phyloP scores from a whole-genome alignment of 2,329 filamentous ascomycete species.

The Fusarium sp. region DNA sequence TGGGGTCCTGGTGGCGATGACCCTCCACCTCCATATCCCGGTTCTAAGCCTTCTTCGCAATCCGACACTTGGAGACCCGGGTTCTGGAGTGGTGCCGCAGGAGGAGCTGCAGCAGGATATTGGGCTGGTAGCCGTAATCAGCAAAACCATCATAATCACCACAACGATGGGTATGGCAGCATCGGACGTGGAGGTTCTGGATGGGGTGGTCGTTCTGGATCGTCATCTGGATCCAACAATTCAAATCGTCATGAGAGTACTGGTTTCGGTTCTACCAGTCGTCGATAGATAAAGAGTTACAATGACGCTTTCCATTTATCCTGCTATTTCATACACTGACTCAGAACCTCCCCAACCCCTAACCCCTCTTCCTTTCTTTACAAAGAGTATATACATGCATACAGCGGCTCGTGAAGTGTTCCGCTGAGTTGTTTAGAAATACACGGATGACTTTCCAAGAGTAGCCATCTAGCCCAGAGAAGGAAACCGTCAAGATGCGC shows the following conservation, averaged over 20 bases:
- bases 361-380: conserved; percentile 24
- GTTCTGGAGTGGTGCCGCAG: conserved; percentile 76
- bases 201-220: conserved; percentile 43
- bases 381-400: conserved; percentile 41
- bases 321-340: conserved; percentile 35
- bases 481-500: conserved; percentile 34
- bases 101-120: conserved; percentile 76
- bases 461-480: conserved; percentile 43
- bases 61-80: conserved; percentile 72
- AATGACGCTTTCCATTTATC: conserved; percentile 41
- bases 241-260: conserved; percentile 71
- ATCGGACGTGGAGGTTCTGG: conserved; percentile 47
- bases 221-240: conserved; percentile 50
- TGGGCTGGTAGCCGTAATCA: conserved; percentile 61
- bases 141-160: conserved; percentile 40
- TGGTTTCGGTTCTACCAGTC: conserved; percentile 75
- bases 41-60: conserved; percentile 48
- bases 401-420: conserved; percentile 11
- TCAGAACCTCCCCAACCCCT: conserved; percentile 15
- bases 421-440: conserved; percentile 38
- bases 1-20: conserved; percentile 57
- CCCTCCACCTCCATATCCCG: conserved; percentile 60
- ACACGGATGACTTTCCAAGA: conserved; percentile 44
- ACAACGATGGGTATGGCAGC: conserved; percentile 46
- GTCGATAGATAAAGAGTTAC: conserved; percentile 53